Percentiles rank a stretch among this genome's conserved stretches.
These are phyloP conservation scores for Trametes versicolor DNA, from an alignment of 1,284 basidiomycete species.

Conservation along the genomic window DNA sequence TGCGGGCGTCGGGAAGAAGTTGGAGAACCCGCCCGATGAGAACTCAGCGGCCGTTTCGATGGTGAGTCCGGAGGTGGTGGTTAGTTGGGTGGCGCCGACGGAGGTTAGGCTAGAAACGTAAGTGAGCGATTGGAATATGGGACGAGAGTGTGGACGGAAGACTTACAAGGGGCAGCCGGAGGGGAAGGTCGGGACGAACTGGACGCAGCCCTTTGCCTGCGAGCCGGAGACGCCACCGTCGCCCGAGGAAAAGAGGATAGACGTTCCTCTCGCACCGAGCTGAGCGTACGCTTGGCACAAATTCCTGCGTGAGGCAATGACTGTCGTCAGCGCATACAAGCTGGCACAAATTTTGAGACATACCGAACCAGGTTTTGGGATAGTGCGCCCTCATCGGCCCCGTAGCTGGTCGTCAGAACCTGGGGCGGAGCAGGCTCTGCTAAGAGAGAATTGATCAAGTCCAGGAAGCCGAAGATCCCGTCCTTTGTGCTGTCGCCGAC, in stretches of 20 bases:
- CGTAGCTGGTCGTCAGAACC: not conserved
- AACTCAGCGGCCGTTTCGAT: conserved; percentile 58
- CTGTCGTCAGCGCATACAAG: not conserved
- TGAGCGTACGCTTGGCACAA: conserved; percentile 66
- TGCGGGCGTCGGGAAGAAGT: conserved; percentile 51
- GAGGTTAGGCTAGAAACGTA: not conserved
- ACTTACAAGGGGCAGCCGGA: conserved; percentile 61
- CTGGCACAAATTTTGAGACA: not conserved
- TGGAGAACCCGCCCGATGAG: conserved; percentile 57
- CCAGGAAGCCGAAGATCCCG: not conserved
- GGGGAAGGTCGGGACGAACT: conserved; percentile 77
- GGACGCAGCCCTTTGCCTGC: conserved; percentile 51
- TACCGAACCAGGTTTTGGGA: not conserved
- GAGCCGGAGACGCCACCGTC: conserved; percentile 72
- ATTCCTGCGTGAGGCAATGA: not conserved
- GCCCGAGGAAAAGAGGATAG: conserved; percentile 56
- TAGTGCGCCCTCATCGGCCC: not conserved
- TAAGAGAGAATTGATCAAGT: not conserved
- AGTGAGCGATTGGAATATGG: conserved; percentile 41
- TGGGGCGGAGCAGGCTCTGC: not conserved
- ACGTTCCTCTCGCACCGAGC: conserved; percentile 58
- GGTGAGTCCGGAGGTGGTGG: conserved; percentile 53
- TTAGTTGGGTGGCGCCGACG: conserved; percentile 41
- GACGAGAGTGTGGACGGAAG: conserved; percentile 65
- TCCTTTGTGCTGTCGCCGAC: not conserved